Base-by-base conservation (phyloP, 1,284 basidiomycete genomes). In the Ceratobasidium sp. region DNA sequence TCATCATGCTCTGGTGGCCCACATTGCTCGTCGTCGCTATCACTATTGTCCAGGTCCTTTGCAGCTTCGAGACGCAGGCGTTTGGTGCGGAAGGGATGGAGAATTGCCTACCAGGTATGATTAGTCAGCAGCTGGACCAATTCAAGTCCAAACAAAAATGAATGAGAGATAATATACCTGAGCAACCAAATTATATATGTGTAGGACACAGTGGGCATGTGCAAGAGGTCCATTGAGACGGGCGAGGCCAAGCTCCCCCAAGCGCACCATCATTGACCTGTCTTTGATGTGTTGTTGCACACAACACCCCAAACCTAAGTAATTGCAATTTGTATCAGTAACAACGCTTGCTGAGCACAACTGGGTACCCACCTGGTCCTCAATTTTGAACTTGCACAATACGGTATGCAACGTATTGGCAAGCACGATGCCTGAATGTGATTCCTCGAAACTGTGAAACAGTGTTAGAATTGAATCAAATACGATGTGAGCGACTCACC, bases 301-400 rank as follows among this genome's bases (percentile, higher is more conserved):
- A 59, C 57, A 41, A 59, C 35, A 2, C 57, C 57, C 57, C 57
- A 59, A 41, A 59, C 57, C 57, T 43, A 26, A 21, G 9, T 44
- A 18, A 44, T 9, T 59, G 18, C 41, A 18, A 21, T 44, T 18
- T 11, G 18, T 2, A 2, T 59, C 4, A 43, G 57, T 59, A 21
- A n/a, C 43, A 14, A 57, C 32, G n/a, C 32, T 32, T 11, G 2
- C 2, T 59, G 7, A 16, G 35, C 16, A 41, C 13, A 26, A 4
- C 26, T 28, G 26, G 16, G 6, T 35, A 63, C 61, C 35, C 16
- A 63, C 61, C 16, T n/a, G 23, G 23, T 63, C 21, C 30, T 63
- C 28, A 21, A 63, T 63, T 4, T 63, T 4, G 26, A 63, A 63
- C 13, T 49, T 47, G 14, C 11, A 21, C 32, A 63, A 63, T 14